Evolutionary conservation across 805 yeast genomes (phyloP), one percentile per base, ranked within the genome.

Genomic region (Candida ficus): DNA sequence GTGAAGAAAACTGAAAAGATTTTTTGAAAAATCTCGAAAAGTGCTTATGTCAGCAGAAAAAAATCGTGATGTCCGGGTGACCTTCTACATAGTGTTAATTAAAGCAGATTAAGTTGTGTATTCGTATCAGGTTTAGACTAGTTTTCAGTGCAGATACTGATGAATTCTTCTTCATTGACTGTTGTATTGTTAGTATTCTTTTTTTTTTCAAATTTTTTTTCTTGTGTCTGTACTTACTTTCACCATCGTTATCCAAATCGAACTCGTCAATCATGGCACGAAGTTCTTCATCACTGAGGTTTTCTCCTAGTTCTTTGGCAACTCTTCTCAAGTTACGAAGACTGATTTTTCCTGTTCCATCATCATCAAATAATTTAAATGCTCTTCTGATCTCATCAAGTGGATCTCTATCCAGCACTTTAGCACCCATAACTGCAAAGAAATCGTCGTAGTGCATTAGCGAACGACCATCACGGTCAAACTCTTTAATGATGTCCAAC

Each of bases 221-320:
- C 27, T 8, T 23, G 8, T 8, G 4, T 10, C 16, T 11, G 21
- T 30, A 38, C 46, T 41, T 19, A 37, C 53, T 90, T 49, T 86
- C 96, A 37, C 98, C 98, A 61, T 93, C 98, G 41, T 87, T 95
- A 59, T 93, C 97, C 38, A 90, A 66, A 64, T 93, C 99, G 58
- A 93, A 93, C 61, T 91, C 98, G 46, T 90, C 96, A 49, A 93
- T 93, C 99, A 93, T 93, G 5, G 97, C 97, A 50, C 85, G 74
- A 38, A 93, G 68, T 57, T 93, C 99, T 44, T 88, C 96, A 51
- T 93, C 99, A 6, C 87, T 80, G 43, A 93, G 66, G 52, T 83
- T 85, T 61, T 93, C 99, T 3, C 96, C 97, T 43, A 93, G 66
- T 50, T 91, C 97, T 52, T 85, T 84, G 10, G 97, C 93, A 2